A percentile compares a stretch with the other conserved stretches of the same genome.
phyloP scores from a whole-genome alignment of 305 asterid species.

The Rubia tinctorum region DNA sequence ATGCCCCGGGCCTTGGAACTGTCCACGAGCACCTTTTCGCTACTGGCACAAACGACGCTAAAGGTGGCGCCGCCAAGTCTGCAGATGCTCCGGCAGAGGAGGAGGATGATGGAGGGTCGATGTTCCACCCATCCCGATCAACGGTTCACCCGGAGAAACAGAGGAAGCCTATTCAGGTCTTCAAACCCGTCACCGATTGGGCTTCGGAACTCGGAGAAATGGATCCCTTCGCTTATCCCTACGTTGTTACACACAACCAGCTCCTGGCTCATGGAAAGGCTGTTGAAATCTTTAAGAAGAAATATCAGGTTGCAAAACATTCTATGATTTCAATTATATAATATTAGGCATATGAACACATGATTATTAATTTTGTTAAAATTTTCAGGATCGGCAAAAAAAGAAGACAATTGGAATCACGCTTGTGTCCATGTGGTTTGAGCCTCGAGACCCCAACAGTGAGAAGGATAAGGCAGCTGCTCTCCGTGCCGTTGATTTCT shows the following conservation, averaged over 20 bases:
- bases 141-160: not conserved
- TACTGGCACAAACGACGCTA: not conserved
- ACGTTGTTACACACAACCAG: slow-evolving; percentile 21
- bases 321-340: too few species aligned
- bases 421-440: slow-evolving; percentile 20
- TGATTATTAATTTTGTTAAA: too few species aligned
- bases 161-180: not conserved
- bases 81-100: not conserved
- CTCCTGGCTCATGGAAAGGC: slow-evolving; percentile 28
- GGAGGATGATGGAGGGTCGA: not conserved
- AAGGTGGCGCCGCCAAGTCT: not conserved
- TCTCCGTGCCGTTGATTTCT: slow-evolving; percentile 21
- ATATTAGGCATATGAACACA: too few species aligned
- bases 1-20: slow-evolving; percentile 5
- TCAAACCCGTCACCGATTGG: not conserved
- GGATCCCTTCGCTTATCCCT: slow-evolving; percentile 1
- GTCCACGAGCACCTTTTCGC: slow-evolving; percentile 3
- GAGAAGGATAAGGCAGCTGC: slow-evolving; percentile 17
- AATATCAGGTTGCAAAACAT: slow-evolving; percentile 26
- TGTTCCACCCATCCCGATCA: slow-evolving; percentile 6
- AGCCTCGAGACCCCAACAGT: slow-evolving; percentile 13
- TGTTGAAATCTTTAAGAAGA: slow-evolving; percentile 15
- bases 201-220: not conserved
- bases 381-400: not conserved
- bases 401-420: slow-evolving; percentile 15